Evolutionary conservation across 768 basidiomycete genomes (phyloP).

Genomic region (Agaricus sinodeliciosus): DNA sequence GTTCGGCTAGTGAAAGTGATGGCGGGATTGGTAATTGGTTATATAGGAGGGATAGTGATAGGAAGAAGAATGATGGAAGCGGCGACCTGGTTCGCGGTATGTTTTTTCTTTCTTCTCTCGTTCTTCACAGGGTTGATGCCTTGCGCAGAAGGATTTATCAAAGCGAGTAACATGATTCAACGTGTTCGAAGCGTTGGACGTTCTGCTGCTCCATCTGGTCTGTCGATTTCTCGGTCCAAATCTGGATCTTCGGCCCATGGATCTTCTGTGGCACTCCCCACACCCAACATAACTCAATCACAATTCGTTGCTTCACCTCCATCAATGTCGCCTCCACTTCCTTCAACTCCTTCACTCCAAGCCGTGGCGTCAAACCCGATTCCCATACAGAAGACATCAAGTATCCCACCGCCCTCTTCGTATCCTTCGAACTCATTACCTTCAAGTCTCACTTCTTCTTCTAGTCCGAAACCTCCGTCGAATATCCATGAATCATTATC

Average conservation of each 20-base stretch:
- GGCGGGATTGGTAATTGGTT: background rate
- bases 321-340: background rate
- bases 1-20: constrained; percentile 34
- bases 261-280: background rate
- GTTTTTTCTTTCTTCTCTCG: background rate
- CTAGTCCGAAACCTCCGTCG: background rate
- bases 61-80: constrained; percentile 16
- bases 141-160: constrained; percentile 22
- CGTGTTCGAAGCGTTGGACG: constrained; percentile 32
- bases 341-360: background rate
- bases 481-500: background rate
- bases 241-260: background rate
- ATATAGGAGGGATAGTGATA: constrained; percentile 7
- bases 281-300: background rate
- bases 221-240: background rate
- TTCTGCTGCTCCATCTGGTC: constrained; percentile 4
- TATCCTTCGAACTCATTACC: background rate
- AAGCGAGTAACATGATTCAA: constrained; percentile 35
- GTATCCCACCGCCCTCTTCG: background rate
- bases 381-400: background rate
- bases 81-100: constrained; percentile 27
- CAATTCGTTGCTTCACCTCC: background rate
- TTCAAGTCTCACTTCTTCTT: background rate
- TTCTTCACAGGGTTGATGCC: background rate
- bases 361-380: background rate